phyloP scores from a whole-genome alignment of 2,329 filamentous ascomycete species.

The Westerdykella aurantiaca region DNA sequence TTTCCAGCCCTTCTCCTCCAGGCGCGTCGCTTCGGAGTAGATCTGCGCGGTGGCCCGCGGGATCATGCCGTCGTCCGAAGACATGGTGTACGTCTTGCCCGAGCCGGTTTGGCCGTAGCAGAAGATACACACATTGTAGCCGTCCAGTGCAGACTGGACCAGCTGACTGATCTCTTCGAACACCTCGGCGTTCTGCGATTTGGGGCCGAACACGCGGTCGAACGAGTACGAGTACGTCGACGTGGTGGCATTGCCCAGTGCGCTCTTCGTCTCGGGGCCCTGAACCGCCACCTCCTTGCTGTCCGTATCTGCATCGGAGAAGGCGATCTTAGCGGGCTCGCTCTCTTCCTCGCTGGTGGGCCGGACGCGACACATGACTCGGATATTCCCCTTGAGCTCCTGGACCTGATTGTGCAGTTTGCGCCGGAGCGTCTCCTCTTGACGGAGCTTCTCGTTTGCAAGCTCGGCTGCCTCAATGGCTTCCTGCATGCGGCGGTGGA shows the following conservation, averaged over 20 bases:
- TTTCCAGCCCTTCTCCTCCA: conserved; percentile 87
- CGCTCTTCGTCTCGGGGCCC: conserved; percentile 77
- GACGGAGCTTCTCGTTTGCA: conserved; percentile 75
- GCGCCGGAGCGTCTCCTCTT: conserved; percentile 82
- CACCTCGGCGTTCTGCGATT: conserved; percentile 72
- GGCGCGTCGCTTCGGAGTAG: conserved; percentile 74
- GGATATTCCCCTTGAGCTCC: conserved; percentile 95
- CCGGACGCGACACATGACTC: conserved; percentile 93
- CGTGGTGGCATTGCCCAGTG: conserved; percentile 66
- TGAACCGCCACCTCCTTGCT: conserved; percentile 80
- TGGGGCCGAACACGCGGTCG: conserved; percentile 82
- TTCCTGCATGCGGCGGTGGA: conserved; percentile 74
- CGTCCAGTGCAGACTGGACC: conserved; percentile 91
- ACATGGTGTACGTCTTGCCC: conserved; percentile 97
- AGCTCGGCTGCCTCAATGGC: conserved; percentile 64
- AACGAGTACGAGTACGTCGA: conserved; percentile 85
- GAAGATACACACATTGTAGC: conserved; percentile 98
- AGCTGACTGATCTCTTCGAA: conserved; percentile 97
- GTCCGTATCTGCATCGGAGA: conserved; percentile 73
- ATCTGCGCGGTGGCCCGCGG: conserved; percentile 89
- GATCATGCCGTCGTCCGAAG: conserved; percentile 91
- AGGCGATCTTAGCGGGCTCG: conserved; percentile 66
- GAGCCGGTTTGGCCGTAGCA: conserved; percentile 97
- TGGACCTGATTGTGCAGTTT: conserved; percentile 97
- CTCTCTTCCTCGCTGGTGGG: conserved; percentile 59